Percentiles rank a stretch among this genome's conserved stretches.
These are phyloP conservation scores for Abelmoschus esculentus DNA, from an alignment of 345 rosid species.

Conservation along the genomic window DNA sequence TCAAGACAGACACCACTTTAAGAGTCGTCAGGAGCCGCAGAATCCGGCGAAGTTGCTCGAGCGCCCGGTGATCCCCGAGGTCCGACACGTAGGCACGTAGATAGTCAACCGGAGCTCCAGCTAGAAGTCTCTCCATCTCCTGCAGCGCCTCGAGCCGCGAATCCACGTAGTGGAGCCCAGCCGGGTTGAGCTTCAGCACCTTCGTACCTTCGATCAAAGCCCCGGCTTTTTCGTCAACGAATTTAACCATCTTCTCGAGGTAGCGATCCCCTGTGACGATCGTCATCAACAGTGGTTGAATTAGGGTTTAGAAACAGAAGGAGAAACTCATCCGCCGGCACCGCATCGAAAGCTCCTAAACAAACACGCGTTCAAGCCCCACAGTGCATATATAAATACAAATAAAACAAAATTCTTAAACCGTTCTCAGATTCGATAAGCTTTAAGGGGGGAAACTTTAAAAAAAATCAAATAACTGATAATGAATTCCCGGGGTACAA, in stretches of 20 bases:
- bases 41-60: slow-evolving; percentile 88
- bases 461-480: neutral
- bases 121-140: slow-evolving; percentile 73
- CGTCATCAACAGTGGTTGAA: slow-evolving; percentile 36
- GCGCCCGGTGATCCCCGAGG: slow-evolving; percentile 91
- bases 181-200: slow-evolving; percentile 85
- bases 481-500: neutral
- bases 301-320: slow-evolving; percentile 1
- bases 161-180: slow-evolving; percentile 88
- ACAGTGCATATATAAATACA: neutral
- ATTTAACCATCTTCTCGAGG: slow-evolving; percentile 64
- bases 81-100: slow-evolving; percentile 95
- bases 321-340: neutral
- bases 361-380: neutral
- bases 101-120: slow-evolving; percentile 93
- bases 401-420: neutral
- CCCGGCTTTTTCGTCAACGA: slow-evolving; percentile 68
- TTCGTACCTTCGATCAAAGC: slow-evolving; percentile 55
- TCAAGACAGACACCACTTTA: slow-evolving; percentile 73
- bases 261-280: slow-evolving; percentile 96
- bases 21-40: slow-evolving; percentile 69
- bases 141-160: slow-evolving; percentile 79
- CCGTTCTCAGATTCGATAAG: neutral
- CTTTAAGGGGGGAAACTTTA: neutral
- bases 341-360: neutral